Evolutionary conservation across 23 red algal species (phyloP).

Genomic region (Gracilaria domingensis): DNA sequence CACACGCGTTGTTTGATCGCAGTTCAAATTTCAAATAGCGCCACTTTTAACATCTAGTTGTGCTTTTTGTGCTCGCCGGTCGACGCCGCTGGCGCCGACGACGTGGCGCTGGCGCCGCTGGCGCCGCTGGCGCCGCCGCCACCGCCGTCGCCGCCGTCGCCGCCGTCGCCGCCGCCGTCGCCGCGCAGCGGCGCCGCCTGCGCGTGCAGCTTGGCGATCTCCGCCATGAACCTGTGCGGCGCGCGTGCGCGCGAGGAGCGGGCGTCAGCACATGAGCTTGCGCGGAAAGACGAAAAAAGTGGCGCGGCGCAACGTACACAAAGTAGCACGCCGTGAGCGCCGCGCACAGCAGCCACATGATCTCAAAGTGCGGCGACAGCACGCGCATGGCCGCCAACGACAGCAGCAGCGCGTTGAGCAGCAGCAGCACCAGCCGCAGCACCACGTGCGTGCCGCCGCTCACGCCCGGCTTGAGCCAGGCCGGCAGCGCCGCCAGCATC

Average conservation of each 20-base stretch:
- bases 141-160: neutral
- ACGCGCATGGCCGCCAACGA: conserved; percentile 50
- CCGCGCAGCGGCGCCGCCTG: neutral
- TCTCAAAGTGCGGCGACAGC: conserved; percentile 62
- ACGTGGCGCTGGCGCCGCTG: neutral
- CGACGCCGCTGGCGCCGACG: neutral
- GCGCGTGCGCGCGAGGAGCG: too few species aligned
- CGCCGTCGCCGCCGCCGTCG: neutral
- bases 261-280: too few species aligned
- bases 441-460: conserved; percentile 44
- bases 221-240: neutral
- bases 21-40: too few species aligned
- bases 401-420: conserved; percentile 55
- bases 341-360: conserved; percentile 58
- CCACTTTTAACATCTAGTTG: too few species aligned
- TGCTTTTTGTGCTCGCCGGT: too few species aligned
- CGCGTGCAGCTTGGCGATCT: conserved; percentile 4
- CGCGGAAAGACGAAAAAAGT: too few species aligned
- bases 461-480: conserved; percentile 65
- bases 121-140: too few species aligned
- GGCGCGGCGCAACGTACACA: conserved; percentile 29
- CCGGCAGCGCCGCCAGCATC: conserved; percentile 17
- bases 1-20: too few species aligned
- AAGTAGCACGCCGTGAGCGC: conserved; percentile 61
- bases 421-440: conserved; percentile 48